Conservation (phyloP, 768 basidiomycete species). For the Leccinum broughii region DNA sequence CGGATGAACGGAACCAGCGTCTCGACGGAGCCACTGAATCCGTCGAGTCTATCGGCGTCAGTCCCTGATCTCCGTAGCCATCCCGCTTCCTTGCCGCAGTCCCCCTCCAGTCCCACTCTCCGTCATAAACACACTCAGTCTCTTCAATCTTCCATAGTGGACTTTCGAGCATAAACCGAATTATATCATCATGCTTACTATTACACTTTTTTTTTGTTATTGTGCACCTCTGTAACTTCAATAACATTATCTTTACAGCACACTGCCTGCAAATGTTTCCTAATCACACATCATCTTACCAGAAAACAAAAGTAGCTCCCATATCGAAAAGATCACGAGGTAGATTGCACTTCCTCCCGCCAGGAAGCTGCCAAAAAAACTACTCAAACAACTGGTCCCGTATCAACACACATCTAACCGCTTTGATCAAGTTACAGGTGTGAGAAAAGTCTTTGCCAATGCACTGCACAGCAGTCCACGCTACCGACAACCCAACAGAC, state of each 20-base stretch:
- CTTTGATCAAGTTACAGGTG: conserved; percentile 10
- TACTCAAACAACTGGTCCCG: conserved; percentile 12
- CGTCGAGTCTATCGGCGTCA: conserved; percentile 25
- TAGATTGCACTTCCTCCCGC: conserved; percentile 12
- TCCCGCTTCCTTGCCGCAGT: conserved; percentile 12
- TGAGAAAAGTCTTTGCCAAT: conserved; percentile 13
- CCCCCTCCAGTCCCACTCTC: conserved; percentile 14
- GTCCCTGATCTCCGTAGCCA: conserved; percentile 26
- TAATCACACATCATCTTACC: neutral
- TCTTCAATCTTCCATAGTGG: conserved; percentile 17
- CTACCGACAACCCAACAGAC: conserved; percentile 13
- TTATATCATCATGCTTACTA: conserved; percentile 20
- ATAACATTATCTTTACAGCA: conserved; percentile 7
- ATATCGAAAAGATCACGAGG: neutral
- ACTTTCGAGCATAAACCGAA: conserved; percentile 28
- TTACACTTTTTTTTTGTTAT: conserved; percentile 22
- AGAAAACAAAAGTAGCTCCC: neutral
- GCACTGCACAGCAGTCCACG: conserved; percentile 23
- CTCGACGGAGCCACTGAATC: conserved; percentile 9
- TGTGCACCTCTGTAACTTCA: conserved; percentile 24
- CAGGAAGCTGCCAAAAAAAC: conserved; percentile 10
- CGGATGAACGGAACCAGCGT: conserved; percentile 12
- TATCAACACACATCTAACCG: conserved; percentile 23
- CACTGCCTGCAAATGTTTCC: conserved; percentile 5
- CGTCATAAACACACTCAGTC: conserved; percentile 14